Conservation (phyloP, 106 monocot genomes). For the Platanthera guangdongensis region DNA sequence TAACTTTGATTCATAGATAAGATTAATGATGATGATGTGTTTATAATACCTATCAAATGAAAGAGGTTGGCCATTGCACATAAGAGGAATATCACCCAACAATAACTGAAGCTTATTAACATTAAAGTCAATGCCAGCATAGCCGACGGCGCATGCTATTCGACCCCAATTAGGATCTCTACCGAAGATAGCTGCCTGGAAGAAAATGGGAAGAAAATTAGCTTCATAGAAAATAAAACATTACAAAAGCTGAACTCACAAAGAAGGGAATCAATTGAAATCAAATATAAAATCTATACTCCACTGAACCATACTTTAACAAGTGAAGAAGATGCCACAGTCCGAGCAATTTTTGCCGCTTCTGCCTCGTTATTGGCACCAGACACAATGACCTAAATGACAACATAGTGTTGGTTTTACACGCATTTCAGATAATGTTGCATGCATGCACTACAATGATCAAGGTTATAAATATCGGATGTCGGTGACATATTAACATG, state of each 20-base stretch:
- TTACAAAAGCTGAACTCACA: not conserved
- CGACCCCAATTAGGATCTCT: conserved; percentile 99
- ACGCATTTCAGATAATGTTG: not conserved
- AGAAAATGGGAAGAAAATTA: not conserved
- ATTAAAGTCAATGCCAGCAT: conserved; percentile 75
- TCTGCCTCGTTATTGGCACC: conserved; percentile 65
- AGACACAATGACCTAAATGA: conserved; percentile 56
- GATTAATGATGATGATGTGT: not conserved
- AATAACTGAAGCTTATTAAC: conserved; percentile 53
- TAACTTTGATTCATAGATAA: too few species aligned
- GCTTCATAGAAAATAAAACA: not conserved
- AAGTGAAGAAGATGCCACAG: conserved; percentile 93
- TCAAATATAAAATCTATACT: conserved; percentile 1
- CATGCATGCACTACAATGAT: not conserved
- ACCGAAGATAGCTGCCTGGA: conserved; percentile 89
- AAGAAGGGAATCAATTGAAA: conserved; percentile 1
- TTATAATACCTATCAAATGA: conserved; percentile 74
- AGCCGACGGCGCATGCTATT: conserved; percentile 92
- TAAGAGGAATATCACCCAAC: conserved; percentile 73
- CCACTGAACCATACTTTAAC: conserved; percentile 43
- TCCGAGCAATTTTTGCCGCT: conserved; percentile 84
- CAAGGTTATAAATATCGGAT: not conserved
- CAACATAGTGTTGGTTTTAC: not conserved
- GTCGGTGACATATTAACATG: too few species aligned
- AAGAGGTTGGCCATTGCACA: conserved; percentile 87